Percentiles rank a stretch among this genome's conserved stretches.
Conservation (phyloP, 140 eudicot genomes). For the Flaveria floridana region DNA sequence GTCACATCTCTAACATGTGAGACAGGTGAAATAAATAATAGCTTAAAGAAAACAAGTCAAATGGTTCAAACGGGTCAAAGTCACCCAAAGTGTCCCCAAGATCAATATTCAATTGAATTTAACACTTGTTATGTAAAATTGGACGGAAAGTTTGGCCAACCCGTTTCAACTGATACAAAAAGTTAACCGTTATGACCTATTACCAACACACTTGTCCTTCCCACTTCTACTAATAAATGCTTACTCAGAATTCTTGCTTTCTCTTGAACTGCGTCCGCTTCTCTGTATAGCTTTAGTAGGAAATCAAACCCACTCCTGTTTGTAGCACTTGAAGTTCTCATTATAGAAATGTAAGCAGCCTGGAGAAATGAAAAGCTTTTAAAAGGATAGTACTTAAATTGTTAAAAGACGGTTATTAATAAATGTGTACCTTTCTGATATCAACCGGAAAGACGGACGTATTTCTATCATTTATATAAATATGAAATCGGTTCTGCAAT, state of each 20-base stretch:
- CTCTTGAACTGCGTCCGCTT: slow-evolving; percentile 46
- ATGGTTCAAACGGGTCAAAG: neutral
- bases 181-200: neutral
- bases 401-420: neutral
- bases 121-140: neutral
- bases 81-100: neutral
- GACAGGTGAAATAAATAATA: neutral
- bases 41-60: neutral
- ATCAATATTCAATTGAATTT: neutral
- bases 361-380: slow-evolving; percentile 19
- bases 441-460: slow-evolving; percentile 42
- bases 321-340: slow-evolving; percentile 39
- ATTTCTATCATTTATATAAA: slow-evolving; percentile 34
- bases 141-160: neutral
- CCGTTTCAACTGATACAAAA: neutral
- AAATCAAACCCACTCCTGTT: slow-evolving; percentile 43
- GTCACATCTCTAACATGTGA: slow-evolving; percentile 7
- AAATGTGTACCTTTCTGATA: slow-evolving; percentile 38
- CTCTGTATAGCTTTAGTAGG: slow-evolving; percentile 43
- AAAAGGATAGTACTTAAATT: neutral
- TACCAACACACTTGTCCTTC: neutral
- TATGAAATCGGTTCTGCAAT: slow-evolving; percentile 42
- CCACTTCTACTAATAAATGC: slow-evolving; percentile 15
- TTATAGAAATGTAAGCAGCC: slow-evolving; percentile 46
- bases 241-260: slow-evolving; percentile 44